Conservation (phyloP, 805 yeast species). For the Candida andamanensis region DNA sequence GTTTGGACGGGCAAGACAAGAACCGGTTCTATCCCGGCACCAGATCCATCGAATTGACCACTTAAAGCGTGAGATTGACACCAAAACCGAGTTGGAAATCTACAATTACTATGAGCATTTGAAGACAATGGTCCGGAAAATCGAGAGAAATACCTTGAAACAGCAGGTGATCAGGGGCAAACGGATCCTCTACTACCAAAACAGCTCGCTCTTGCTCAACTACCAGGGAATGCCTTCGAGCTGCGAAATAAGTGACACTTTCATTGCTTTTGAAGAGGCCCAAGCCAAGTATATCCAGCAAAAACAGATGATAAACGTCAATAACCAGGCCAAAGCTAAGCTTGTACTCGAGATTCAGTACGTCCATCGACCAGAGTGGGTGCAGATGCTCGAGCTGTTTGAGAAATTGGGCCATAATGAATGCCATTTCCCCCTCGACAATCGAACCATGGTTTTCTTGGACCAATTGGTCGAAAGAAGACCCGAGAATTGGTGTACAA, state of each 20-base stretch:
- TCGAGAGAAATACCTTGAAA: constrained; percentile 2
- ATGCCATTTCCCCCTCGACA: too few species aligned
- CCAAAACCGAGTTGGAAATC: constrained; percentile 43
- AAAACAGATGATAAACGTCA: neutral
- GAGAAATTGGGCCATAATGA: too few species aligned
- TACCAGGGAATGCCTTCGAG: constrained; percentile 49
- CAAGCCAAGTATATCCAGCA: constrained; percentile 14
- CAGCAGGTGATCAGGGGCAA: too few species aligned
- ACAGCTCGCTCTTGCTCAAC: constrained; percentile 29
- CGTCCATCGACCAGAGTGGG: neutral
- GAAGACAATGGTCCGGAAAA: constrained; percentile 16
- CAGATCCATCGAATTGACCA: constrained; percentile 44
- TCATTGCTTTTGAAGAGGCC: constrained; percentile 40
- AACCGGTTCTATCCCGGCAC: constrained; percentile 45
- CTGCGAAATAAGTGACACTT: constrained; percentile 44
- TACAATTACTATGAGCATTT: constrained; percentile 40
- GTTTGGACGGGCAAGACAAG: constrained; percentile 48
- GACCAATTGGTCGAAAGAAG: neutral
- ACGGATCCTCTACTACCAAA: too few species aligned
- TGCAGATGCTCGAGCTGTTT: neutral
- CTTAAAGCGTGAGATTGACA: constrained; percentile 28
- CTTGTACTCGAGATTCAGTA: too few species aligned
- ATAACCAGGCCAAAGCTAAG: neutral
- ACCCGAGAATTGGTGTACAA: neutral
- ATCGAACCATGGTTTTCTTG: neutral